Evolutionary conservation across 208 protist genomes (phyloP).

Genomic region (Trichomonas vaginalis): DNA sequence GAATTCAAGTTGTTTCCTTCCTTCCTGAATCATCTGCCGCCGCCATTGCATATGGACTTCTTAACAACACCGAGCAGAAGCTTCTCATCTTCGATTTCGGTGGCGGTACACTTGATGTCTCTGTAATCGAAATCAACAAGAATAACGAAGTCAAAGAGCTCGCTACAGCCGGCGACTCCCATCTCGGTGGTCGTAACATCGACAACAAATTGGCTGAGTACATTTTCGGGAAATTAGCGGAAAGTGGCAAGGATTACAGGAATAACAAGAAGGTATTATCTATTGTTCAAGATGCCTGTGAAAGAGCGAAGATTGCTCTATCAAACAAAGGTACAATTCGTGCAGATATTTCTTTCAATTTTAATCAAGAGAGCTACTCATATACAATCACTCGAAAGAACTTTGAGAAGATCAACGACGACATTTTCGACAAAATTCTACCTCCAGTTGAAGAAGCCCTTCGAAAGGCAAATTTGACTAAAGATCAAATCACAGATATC

Average conservation of each 20-base stretch:
- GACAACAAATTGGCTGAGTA: background rate
- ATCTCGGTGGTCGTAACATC: background rate
- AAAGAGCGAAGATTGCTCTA: background rate
- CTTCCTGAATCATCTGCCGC: slow-evolving; percentile 60
- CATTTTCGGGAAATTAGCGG: background rate
- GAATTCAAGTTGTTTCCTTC: slow-evolving; percentile 52
- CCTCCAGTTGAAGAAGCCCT: slow-evolving; percentile 65
- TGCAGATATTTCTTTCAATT: background rate
- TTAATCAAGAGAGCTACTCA: background rate
- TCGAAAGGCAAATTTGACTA: slow-evolving; percentile 68
- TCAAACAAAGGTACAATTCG: background rate
- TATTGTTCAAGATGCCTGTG: background rate
- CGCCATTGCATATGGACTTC: slow-evolving; percentile 49
- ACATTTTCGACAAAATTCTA: slow-evolving; percentile 32
- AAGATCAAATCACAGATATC: slow-evolving; percentile 76
- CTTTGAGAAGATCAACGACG: slow-evolving; percentile 38
- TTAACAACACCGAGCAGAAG: slow-evolving; percentile 39
- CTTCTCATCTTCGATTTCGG: background rate
- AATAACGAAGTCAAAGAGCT: background rate
- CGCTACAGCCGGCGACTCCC: background rate
- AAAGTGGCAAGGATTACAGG: background rate
- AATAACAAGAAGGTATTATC: background rate
- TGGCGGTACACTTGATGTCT: background rate
- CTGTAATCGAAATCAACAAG: background rate
- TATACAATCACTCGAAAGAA: background rate